These are phyloP conservation scores for Phytophthora pini DNA, from an alignment of 352 stramenopile species.

Conservation along the genomic window DNA sequence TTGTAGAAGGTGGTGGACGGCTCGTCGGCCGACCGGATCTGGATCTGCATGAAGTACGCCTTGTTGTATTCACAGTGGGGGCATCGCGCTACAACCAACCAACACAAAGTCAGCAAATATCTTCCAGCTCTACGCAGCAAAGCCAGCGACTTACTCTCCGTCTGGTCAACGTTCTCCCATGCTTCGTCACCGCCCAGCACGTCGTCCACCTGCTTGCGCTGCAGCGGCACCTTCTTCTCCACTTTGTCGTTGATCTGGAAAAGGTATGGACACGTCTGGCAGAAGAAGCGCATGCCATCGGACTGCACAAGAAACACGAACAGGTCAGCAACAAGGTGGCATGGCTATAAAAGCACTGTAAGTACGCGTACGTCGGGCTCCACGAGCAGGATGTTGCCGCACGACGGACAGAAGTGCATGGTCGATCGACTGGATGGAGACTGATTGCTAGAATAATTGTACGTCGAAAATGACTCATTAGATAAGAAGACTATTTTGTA, in stretches of 20 bases:
- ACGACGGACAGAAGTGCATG: conserved; percentile 93
- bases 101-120: conserved; percentile 1
- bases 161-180: conserved; percentile 99
- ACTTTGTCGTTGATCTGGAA: conserved; percentile 90
- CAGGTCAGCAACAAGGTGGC: not conserved
- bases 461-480: not conserved
- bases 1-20: conserved; percentile 99
- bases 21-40: conserved; percentile 99
- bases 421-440: conserved; percentile 5
- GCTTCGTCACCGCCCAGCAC: conserved; percentile 97
- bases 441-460: not conserved
- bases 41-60: conserved; percentile 99
- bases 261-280: conserved; percentile 89
- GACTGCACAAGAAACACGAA: conserved; percentile 44
- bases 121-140: not conserved
- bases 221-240: conserved; percentile 90
- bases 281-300: conserved; percentile 92
- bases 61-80: conserved; percentile 95
- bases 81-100: conserved; percentile 77
- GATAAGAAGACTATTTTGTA: no score
- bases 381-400: conserved; percentile 91
- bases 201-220: conserved; percentile 98
- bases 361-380: conserved; percentile 73
- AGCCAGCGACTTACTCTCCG: conserved; percentile 73
- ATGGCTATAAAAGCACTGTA: not conserved